Percentiles rank a stretch among this genome's conserved stretches.
Conservation (phyloP, 345 rosid species). For the Schrenkiella parvula region DNA sequence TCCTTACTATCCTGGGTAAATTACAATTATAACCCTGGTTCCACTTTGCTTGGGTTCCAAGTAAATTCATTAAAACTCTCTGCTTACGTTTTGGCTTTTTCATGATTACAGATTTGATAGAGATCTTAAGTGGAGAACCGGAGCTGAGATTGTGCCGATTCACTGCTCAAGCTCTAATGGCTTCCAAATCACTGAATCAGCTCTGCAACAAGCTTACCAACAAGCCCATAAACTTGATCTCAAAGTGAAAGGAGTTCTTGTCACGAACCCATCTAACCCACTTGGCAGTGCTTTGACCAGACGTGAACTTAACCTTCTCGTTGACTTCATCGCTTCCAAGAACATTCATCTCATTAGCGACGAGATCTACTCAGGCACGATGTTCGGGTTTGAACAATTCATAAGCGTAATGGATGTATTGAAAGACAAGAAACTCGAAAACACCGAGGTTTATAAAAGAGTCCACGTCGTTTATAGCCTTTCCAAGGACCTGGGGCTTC, state of each 20-base stretch:
- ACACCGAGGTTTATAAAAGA: slow-evolving; percentile 45
- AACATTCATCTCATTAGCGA: slow-evolving; percentile 70
- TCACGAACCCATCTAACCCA: slow-evolving; percentile 83
- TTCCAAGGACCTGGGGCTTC: slow-evolving; percentile 76
- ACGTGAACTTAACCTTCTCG: slow-evolving; percentile 57
- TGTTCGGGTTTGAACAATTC: slow-evolving; percentile 62
- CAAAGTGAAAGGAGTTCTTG: slow-evolving; percentile 72
- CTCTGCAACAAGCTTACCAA: slow-evolving; percentile 63
- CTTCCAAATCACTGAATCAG: slow-evolving; percentile 53
- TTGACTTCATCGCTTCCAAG: slow-evolving; percentile 54
- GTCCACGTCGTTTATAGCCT: slow-evolving; percentile 75
- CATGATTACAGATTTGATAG: slow-evolving; percentile 55
- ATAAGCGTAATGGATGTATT: slow-evolving; percentile 65
- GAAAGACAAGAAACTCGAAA: slow-evolving; percentile 45
- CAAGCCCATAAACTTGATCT: slow-evolving; percentile 56
- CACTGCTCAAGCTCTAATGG: slow-evolving; percentile 54
- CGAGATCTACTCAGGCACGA: slow-evolving; percentile 81
- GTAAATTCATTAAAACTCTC: background rate
- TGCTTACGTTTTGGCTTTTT: slow-evolving; percentile 24
- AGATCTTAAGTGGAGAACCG: slow-evolving; percentile 73
- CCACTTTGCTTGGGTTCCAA: slow-evolving; percentile 29
- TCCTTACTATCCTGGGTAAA: slow-evolving; percentile 83
- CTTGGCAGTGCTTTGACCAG: slow-evolving; percentile 64
- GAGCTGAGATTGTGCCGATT: slow-evolving; percentile 56
- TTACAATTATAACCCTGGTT: slow-evolving; percentile 3